Percentiles rank a stretch among this genome's conserved stretches.
Evolutionary conservation across 2,329 filamentous ascomycete species (phyloP).

Genomic region (Xenoacremonium recifei): DNA sequence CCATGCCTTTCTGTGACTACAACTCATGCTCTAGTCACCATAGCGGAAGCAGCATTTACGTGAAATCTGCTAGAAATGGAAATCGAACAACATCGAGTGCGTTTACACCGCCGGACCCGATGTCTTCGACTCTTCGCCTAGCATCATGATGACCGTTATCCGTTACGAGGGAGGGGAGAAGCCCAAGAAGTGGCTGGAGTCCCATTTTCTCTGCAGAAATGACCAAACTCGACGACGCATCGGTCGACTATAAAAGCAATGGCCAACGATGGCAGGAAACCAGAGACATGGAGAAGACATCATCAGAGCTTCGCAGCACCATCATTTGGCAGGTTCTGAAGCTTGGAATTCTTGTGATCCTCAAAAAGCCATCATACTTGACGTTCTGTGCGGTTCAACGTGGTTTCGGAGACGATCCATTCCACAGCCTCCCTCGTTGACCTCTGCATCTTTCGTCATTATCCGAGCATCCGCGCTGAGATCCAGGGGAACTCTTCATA

Average conservation of each 20-base stretch:
- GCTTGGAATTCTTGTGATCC: slow-evolving; percentile 1
- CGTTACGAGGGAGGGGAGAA: background rate
- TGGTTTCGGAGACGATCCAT: slow-evolving; percentile 3
- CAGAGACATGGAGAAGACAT: background rate
- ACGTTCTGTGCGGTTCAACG: background rate
- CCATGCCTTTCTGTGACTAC: no score
- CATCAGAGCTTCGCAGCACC: background rate
- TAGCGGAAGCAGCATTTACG: no score
- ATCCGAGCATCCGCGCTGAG: background rate
- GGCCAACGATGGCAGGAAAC: background rate
- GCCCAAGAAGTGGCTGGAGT: background rate
- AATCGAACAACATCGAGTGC: slow-evolving; percentile 22
- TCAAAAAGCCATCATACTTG: slow-evolving; percentile 1
- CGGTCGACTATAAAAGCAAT: background rate
- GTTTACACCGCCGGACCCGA: slow-evolving; percentile 16
- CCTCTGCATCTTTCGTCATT: background rate
- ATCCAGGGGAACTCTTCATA: background rate
- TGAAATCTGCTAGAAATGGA: slow-evolving; percentile 19
- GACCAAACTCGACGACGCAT: background rate
- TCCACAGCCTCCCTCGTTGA: background rate
- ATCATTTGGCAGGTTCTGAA: background rate
- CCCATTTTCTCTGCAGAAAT: background rate
- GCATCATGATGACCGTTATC: background rate
- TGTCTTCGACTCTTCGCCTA: slow-evolving; percentile 3
- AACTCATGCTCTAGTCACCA: no score